A percentile compares a stretch with the other conserved stretches of the same genome.
Evolutionary conservation across 1,284 basidiomycete species (phyloP).

Genomic region (Cryptococcus wingfieldii): DNA sequence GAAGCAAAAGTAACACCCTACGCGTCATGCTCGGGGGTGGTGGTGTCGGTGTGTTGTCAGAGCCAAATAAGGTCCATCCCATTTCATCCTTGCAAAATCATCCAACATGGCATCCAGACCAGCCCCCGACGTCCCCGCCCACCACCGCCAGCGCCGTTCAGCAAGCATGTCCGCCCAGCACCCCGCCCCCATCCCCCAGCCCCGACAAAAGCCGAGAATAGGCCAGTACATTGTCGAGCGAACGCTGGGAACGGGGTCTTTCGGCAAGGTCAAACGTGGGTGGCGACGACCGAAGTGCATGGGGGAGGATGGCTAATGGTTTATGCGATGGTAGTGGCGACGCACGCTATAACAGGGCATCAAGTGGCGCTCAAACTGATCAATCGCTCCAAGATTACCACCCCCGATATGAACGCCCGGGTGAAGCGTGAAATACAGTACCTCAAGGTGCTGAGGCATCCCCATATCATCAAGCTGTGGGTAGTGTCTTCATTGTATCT

Average conservation of each 20-base stretch:
- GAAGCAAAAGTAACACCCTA: no score
- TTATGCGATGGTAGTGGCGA: constrained; percentile 63
- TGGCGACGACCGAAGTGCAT: constrained; percentile 1
- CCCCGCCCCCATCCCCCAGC: constrained; percentile 14
- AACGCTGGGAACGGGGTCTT: constrained; percentile 68
- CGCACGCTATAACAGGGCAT: constrained; percentile 89
- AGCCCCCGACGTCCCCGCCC: constrained; percentile 37
- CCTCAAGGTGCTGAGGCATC: constrained; percentile 82
- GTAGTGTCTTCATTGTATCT: constrained; percentile 28
- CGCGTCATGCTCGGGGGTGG: no score
- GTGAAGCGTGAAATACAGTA: constrained; percentile 96
- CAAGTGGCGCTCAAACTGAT: constrained; percentile 98
- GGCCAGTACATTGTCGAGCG: constrained; percentile 52
- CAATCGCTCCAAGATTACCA: constrained; percentile 87
- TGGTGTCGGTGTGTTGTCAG: no score
- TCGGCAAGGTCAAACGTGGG: constrained; percentile 97
- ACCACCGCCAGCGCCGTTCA: constrained; percentile 16
- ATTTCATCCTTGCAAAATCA: background rate
- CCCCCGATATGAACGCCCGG: constrained; percentile 82
- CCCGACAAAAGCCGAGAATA: constrained; percentile 40
- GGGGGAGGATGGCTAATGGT: background rate
- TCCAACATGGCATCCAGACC: constrained; percentile 40
- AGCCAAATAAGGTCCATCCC: no score
- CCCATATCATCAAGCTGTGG: constrained; percentile 93
- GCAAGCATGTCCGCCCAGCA: constrained; percentile 32